These are phyloP conservation scores for Lentinula sp. DNA, from an alignment of 768 basidiomycete genomes.

Conservation along the genomic window DNA sequence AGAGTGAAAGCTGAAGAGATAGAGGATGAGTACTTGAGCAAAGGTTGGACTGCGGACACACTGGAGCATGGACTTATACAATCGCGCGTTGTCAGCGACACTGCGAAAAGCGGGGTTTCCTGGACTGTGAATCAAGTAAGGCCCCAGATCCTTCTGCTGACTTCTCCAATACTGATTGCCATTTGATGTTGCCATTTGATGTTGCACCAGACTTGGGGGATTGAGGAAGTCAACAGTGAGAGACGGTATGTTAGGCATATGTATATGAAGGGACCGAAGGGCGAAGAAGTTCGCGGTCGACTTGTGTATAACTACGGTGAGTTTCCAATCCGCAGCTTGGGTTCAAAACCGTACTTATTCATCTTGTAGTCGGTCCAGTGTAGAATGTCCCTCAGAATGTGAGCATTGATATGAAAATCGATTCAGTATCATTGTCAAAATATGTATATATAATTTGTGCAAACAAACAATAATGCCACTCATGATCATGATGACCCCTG, in stretches of 20 bases:
- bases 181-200: slow-evolving; percentile 8
- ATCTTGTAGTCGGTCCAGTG: not conserved
- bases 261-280: slow-evolving; percentile 55
- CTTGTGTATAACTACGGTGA: slow-evolving; percentile 66
- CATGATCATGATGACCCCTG: too few relatives aligned
- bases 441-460: too few relatives aligned
- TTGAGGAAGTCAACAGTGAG: slow-evolving; percentile 51
- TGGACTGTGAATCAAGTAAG: slow-evolving; percentile 43
- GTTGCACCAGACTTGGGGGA: slow-evolving; percentile 46
- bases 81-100: slow-evolving; percentile 51
- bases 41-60: slow-evolving; percentile 34
- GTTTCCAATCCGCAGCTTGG: slow-evolving; percentile 14
- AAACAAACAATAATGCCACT: too few relatives aligned
- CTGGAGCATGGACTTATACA: slow-evolving; percentile 37
- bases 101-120: slow-evolving; percentile 49
- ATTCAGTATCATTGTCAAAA: too few relatives aligned
- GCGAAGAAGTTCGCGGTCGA: slow-evolving; percentile 47
- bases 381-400: too few relatives aligned
- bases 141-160: not conserved
- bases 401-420: not conserved
- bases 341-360: too few relatives aligned
- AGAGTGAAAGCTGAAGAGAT: slow-evolving; percentile 40
- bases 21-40: slow-evolving; percentile 35
- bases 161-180: not conserved
- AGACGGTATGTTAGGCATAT: slow-evolving; percentile 56